A percentile compares a stretch with the other conserved stretches of the same genome.
These are phyloP conservation scores for Apiospora rasikravindrae DNA, from an alignment of 2,329 filamentous ascomycete genomes.

Conservation along the genomic window DNA sequence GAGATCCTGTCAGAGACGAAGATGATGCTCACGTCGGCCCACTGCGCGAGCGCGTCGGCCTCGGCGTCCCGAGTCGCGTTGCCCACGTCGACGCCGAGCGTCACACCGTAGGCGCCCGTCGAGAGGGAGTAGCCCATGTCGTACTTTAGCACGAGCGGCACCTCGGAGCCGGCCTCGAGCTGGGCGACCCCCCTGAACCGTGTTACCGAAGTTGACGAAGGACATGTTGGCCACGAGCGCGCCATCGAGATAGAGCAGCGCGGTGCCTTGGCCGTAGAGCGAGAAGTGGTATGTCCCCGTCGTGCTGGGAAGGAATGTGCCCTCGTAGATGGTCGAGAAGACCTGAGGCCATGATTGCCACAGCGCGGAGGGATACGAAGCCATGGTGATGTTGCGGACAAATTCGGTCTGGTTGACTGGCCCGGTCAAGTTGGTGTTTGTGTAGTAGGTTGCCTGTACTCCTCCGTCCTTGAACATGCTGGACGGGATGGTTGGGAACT, in stretches of 20 bases:
- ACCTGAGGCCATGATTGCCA: conserved; percentile 28
- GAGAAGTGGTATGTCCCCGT: conserved; percentile 27
- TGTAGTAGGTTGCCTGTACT: conserved; percentile 28
- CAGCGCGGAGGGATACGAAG: conserved; percentile 25
- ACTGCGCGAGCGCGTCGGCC: conserved; percentile 25
- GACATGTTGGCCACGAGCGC: conserved; percentile 27
- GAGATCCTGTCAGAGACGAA: conserved; percentile 26
- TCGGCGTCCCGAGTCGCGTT: not conserved
- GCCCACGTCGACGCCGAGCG: conserved; percentile 20
- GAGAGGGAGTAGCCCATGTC: not conserved
- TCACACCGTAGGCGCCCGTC: conserved; percentile 26
- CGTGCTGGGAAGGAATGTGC: conserved; percentile 26
- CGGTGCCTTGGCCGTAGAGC: conserved; percentile 25
- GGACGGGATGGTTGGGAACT: conserved; percentile 23
- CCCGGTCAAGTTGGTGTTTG: conserved; percentile 23
- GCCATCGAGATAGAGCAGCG: conserved; percentile 25
- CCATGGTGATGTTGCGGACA: conserved; percentile 28
- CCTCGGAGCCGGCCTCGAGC: conserved; percentile 23
- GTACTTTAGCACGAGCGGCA: conserved; percentile 25
- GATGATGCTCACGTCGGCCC: conserved; percentile 27
- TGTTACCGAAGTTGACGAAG: conserved; percentile 28
- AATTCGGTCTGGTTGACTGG: conserved; percentile 25
- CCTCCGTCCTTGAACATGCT: conserved; percentile 25
- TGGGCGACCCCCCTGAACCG: conserved; percentile 26
- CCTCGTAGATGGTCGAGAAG: conserved; percentile 26